Percentiles rank a stretch among this genome's conserved stretches.
Conservation (phyloP, 306 rosid species). For the Fagus sylvatica region DNA sequence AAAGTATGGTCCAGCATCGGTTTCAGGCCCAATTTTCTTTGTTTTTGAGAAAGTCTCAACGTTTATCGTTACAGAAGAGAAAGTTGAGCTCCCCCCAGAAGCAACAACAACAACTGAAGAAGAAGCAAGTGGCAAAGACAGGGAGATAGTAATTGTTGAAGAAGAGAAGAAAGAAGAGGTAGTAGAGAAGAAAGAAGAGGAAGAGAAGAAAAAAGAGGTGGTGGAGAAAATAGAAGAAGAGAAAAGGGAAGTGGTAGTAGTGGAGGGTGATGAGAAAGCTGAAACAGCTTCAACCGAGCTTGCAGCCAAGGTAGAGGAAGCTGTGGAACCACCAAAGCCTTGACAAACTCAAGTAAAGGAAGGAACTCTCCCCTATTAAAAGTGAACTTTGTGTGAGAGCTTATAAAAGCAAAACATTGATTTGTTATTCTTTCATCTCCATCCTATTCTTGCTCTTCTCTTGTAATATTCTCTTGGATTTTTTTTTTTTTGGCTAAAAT, state of each 20-base stretch:
- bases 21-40: slow-evolving; percentile 56
- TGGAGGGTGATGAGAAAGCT: slow-evolving; percentile 15
- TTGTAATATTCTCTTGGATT: not conserved
- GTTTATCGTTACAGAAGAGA: slow-evolving; percentile 47
- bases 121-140: slow-evolving; percentile 41
- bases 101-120: slow-evolving; percentile 32
- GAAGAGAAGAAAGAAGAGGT: slow-evolving; percentile 31
- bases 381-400: not conserved
- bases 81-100: slow-evolving; percentile 23
- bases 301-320: slow-evolving; percentile 17
- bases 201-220: slow-evolving; percentile 5
- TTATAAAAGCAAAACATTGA: not conserved
- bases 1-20: slow-evolving; percentile 54
- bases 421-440: slow-evolving; percentile 9
- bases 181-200: slow-evolving; percentile 29
- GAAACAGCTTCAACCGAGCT: not conserved
- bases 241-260: slow-evolving; percentile 7
- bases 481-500: no score
- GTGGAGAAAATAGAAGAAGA: slow-evolving; percentile 26
- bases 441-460: not conserved
- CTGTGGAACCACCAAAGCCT: slow-evolving; percentile 37
- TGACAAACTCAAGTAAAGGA: slow-evolving; percentile 2
- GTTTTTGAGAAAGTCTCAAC: slow-evolving; percentile 73
- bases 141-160: slow-evolving; percentile 49
- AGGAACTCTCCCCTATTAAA: not conserved